phyloP scores from a whole-genome alignment of 345 rosid species.

The Eucalyptus marginata region DNA sequence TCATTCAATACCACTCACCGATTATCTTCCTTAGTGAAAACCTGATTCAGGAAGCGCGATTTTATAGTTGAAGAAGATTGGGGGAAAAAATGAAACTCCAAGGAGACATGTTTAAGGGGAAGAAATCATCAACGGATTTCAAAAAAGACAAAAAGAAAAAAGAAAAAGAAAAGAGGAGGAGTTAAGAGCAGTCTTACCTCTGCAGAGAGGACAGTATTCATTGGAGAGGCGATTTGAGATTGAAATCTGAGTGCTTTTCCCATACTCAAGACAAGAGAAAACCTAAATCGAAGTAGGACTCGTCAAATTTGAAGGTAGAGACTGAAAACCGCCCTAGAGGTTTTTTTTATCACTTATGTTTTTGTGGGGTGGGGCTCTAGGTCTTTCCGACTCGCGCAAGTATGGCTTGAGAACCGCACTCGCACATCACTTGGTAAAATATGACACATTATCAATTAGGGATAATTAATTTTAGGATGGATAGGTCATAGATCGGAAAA shows the following conservation, averaged over 20 bases:
- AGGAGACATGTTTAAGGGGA: neutral
- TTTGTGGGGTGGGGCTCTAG: neutral
- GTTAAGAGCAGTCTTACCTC: neutral
- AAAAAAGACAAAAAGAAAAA: neutral
- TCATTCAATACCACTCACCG: neutral
- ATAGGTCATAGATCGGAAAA: too few species aligned
- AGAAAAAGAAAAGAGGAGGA: neutral
- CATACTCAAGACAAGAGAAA: neutral
- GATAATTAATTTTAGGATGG: neutral
- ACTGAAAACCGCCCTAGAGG: neutral
- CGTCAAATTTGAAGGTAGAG: neutral
- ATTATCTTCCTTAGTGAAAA: neutral
- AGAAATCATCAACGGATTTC: neutral
- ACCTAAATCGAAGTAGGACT: neutral
- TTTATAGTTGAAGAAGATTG: neutral
- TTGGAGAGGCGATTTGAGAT: neutral
- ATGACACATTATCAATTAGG: neutral
- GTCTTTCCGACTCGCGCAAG: neutral
- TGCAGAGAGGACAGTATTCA: neutral
- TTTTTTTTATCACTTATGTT: too few species aligned
- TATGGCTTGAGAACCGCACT: neutral
- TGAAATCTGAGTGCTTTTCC: neutral
- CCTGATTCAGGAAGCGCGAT: neutral
- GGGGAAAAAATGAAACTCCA: neutral
- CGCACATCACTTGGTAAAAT: neutral